Evolutionary conservation across 768 basidiomycete genomes (phyloP), one percentile per base, ranked within the genome.

Genomic region (Tulasnella sp.): DNA sequence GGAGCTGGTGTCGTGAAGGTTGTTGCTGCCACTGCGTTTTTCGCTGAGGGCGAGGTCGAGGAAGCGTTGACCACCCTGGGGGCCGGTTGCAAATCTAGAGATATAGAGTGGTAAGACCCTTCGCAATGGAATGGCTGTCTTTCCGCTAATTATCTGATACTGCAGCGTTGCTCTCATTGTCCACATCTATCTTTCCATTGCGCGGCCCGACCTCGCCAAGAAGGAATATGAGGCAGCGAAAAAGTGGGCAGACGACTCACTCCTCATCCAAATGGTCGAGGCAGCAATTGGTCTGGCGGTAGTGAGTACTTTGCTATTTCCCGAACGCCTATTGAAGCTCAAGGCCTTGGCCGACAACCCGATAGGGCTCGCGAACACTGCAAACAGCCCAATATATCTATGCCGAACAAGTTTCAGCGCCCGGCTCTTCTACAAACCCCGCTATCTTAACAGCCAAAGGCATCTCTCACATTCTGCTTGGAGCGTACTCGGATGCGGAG

Each of bases 51-150:
- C 2, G 96, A 98, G 86, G 86, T 94, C 16, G 96, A 98, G 86
- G 96, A 98, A 86, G 96, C 96, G 1, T 87, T 98, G 37, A 96
- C 97, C 86, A 96, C 94, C 0, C 88, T 98, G 44, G 92, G 92
- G 11, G 90, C 87, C 14, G 89, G 90, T 64, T 85, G 90, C 8
- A 93, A 92, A 74, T 91, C 91, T 44, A 90, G 93, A 82, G 94
- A 95, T 83, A 89, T 96, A 50, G 96, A 98, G 88, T 94, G 94
- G 96, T 97, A 86, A 69, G 64, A 69, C 83, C 94, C 90, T 9
- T 42, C 40, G 5, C 18, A 44, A 81, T 74, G 79, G 24, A n/a
- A 77, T 69, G 31, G 5, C 14, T 20, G 78, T 34, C 24, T 72
- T 58, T 44, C 44, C 42, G 77, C 20, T 74, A 54, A 64, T 18